These are phyloP conservation scores for Periconia sp. DNA, from an alignment of 2,329 filamentous ascomycete species.

Conservation along the genomic window DNA sequence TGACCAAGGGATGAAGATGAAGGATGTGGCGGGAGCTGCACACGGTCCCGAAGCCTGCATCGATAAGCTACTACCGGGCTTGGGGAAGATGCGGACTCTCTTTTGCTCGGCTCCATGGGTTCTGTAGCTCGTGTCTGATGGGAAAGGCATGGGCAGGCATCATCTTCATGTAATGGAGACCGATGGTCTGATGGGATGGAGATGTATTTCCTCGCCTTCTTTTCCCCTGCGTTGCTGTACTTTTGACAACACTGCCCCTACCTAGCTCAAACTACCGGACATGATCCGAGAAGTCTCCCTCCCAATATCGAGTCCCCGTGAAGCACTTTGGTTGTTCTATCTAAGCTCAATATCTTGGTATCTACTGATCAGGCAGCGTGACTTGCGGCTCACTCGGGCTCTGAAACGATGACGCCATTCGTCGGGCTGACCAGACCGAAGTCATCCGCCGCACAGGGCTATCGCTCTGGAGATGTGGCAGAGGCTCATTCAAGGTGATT, in stretches of 20 bases:
- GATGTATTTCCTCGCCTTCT: conserved; percentile 15
- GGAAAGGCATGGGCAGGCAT: too few relatives aligned
- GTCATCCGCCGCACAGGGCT: too few relatives aligned
- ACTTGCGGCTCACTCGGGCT: conserved; percentile 36
- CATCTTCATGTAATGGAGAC: too few relatives aligned
- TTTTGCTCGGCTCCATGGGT: too few relatives aligned
- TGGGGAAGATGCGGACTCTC: too few relatives aligned
- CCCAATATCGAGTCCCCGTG: conserved; percentile 12
- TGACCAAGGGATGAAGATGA: neutral
- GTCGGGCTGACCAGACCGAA: too few relatives aligned
- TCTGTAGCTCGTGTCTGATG: too few relatives aligned
- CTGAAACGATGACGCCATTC: conserved; percentile 44
- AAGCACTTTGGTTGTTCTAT: too few relatives aligned
- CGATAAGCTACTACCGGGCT: too few relatives aligned
- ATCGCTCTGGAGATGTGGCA: neutral
- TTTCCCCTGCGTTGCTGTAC: conserved; percentile 23
- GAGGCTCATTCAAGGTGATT: neutral
- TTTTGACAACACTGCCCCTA: conserved; percentile 24
- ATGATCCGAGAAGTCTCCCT: conserved; percentile 13
- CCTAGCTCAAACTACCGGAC: conserved; percentile 24
- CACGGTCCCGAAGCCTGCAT: too few relatives aligned
- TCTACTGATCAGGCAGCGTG: conserved; percentile 33
- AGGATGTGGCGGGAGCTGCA: neutral
- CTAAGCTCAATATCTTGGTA: conserved; percentile 2
- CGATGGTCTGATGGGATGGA: conserved; percentile 7